phyloP scores from a whole-genome alignment of 2,329 filamentous ascomycete species.

The Alternaria novae-zelandiae region DNA sequence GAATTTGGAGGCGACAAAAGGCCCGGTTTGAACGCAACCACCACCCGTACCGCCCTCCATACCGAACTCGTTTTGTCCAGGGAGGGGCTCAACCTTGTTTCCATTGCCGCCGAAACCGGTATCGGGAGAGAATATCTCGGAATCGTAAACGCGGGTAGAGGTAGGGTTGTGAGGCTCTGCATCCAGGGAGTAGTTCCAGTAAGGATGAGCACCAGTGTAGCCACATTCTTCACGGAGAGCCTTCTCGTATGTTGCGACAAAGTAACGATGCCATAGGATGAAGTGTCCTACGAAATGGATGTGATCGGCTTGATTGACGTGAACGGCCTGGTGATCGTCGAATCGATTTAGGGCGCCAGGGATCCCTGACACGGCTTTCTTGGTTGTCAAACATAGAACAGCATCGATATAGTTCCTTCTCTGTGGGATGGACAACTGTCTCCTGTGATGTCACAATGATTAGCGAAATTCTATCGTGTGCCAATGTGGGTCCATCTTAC shows the following conservation, averaged over 20 bases:
- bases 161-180: conserved; percentile 20
- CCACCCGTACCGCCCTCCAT: no score
- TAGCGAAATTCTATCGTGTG: no score
- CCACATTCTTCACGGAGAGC: conserved; percentile 31
- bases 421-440: no score
- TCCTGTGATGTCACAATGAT: no score
- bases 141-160: conserved; percentile 21
- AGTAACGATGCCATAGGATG: conserved; percentile 32
- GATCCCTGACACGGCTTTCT: no score
- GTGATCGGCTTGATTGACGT: conserved; percentile 21
- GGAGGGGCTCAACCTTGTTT: conserved; percentile 20
- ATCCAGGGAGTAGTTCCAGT: conserved; percentile 44
- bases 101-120: conserved; percentile 48
- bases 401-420: no score
- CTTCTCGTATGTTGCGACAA: conserved; percentile 29
- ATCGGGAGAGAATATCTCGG: conserved; percentile 12
- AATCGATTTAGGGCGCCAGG: conserved; percentile 13
- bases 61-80: no score
- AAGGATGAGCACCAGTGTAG: conserved; percentile 39
- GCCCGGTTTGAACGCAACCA: no score
- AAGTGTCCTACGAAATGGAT: conserved; percentile 38
- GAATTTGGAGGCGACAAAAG: no score
- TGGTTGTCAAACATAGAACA: no score
- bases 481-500: no score
- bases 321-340: conserved; percentile 32